Conservation (phyloP, 768 basidiomycete genomes). For the Austroboletus festivus region DNA sequence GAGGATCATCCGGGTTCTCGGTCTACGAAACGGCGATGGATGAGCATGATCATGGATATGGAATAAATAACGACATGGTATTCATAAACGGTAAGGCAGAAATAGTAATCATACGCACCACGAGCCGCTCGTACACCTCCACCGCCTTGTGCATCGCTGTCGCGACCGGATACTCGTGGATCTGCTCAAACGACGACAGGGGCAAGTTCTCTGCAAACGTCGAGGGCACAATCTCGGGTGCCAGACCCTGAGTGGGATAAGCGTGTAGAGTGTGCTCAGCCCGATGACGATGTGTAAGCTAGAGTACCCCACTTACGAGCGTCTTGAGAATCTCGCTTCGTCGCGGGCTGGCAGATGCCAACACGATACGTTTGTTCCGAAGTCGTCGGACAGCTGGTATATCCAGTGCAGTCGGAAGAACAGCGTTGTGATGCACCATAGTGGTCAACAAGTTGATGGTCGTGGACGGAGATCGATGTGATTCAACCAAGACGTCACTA, state of each 20-base stretch:
- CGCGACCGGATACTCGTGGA: constrained; percentile 72
- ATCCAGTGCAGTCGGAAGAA: constrained; percentile 63
- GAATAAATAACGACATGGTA: no score
- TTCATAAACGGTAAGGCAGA: not conserved
- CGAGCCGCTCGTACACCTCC: constrained; percentile 85
- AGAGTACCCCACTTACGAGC: constrained; percentile 49
- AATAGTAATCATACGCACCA: constrained; percentile 39
- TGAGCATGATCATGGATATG: no score
- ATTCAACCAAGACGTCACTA: no score
- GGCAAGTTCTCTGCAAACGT: constrained; percentile 79
- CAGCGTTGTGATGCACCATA: constrained; percentile 37
- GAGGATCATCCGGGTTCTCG: constrained; percentile 61
- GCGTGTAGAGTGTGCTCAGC: no score
- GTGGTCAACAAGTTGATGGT: not conserved
- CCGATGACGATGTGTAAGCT: not conserved
- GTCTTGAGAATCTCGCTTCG: constrained; percentile 78
- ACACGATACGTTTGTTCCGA: constrained; percentile 69
- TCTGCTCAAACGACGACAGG: constrained; percentile 61
- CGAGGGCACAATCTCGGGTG: constrained; percentile 70
- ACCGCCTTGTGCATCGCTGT: constrained; percentile 79
- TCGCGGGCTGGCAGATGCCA: constrained; percentile 86
- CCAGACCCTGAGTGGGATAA: constrained; percentile 52
- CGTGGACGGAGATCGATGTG: no score
- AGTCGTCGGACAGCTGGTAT: constrained; percentile 66
- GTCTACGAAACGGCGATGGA: constrained; percentile 31